phyloP scores from a whole-genome alignment of 2,329 filamentous ascomycete genomes.

The Fonsecaea nubica region DNA sequence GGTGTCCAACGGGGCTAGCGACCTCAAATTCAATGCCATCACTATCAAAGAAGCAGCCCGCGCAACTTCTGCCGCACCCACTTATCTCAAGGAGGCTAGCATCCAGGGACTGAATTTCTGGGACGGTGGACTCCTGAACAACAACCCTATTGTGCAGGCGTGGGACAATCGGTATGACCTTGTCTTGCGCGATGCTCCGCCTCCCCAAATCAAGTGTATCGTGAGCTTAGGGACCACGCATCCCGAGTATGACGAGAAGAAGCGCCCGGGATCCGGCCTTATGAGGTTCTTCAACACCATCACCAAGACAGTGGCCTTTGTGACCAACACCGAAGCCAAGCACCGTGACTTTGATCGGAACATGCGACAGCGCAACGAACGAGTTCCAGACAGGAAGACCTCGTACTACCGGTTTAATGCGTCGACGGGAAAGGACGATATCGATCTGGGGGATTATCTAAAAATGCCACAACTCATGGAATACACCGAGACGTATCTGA shows the following conservation, averaged over 20 bases:
- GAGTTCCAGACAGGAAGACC: slow-evolving; percentile 17
- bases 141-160: slow-evolving; percentile 35
- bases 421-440: slow-evolving; percentile 23
- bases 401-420: slow-evolving; percentile 33
- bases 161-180: slow-evolving; percentile 34
- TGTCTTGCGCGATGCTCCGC: slow-evolving; percentile 10
- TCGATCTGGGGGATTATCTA: slow-evolving; percentile 30
- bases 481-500: slow-evolving; percentile 33
- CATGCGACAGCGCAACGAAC: slow-evolving; percentile 30
- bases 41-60: slow-evolving; percentile 35
- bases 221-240: slow-evolving; percentile 34
- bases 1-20: slow-evolving; percentile 27
- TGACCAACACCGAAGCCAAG: slow-evolving; percentile 37
- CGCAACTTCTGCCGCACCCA: slow-evolving; percentile 34
- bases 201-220: slow-evolving; percentile 27
- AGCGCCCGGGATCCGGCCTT: slow-evolving; percentile 10
- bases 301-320: slow-evolving; percentile 30
- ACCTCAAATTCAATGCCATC: slow-evolving; percentile 28
- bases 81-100: slow-evolving; percentile 32
- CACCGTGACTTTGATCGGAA: slow-evolving; percentile 37
- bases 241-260: slow-evolving; percentile 23
- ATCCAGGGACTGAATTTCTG: slow-evolving; percentile 34
- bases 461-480: slow-evolving; percentile 26
- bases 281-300: slow-evolving; percentile 29
- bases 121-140: slow-evolving; percentile 37